A percentile compares a stretch with the other conserved stretches of the same genome.
Evolutionary conservation across 345 rosid species (phyloP).

Genomic region (Syzygium oleosum): DNA sequence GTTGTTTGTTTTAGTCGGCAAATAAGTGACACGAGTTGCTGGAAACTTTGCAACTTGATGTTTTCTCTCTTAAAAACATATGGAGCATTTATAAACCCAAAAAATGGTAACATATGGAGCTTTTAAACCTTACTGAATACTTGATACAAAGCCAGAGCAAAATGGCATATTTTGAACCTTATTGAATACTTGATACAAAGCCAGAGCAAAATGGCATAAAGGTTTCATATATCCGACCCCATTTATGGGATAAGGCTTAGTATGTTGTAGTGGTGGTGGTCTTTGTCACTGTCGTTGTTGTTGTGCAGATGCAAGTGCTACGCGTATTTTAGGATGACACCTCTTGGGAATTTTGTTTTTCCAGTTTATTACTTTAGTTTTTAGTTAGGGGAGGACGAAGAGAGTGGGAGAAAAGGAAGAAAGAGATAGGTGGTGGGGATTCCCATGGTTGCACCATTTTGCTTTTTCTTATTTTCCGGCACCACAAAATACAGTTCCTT

Average conservation of each 20-base stretch:
- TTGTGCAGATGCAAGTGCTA: background rate
- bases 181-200: background rate
- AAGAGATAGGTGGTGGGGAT: background rate
- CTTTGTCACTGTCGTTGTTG: rapidly evolving
- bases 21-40: background rate
- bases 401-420: background rate
- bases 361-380: background rate
- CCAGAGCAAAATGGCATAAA: background rate
- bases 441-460: background rate
- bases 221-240: background rate
- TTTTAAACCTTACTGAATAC: too few species aligned
- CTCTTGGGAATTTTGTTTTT: background rate
- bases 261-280: background rate
- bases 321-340: background rate
- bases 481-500: background rate
- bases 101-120: background rate
- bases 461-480: background rate
- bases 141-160: too few species aligned
- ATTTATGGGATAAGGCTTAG: background rate
- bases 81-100: background rate
- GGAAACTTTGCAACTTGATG: background rate
- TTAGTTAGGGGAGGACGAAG: background rate
- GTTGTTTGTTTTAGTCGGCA: background rate
- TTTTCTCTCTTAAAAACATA: background rate
- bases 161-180: background rate